Percentiles rank a stretch among this genome's conserved stretches.
Evolutionary conservation across 2,329 filamentous ascomycete species (phyloP).

Genomic region (Fusarium begoniae): DNA sequence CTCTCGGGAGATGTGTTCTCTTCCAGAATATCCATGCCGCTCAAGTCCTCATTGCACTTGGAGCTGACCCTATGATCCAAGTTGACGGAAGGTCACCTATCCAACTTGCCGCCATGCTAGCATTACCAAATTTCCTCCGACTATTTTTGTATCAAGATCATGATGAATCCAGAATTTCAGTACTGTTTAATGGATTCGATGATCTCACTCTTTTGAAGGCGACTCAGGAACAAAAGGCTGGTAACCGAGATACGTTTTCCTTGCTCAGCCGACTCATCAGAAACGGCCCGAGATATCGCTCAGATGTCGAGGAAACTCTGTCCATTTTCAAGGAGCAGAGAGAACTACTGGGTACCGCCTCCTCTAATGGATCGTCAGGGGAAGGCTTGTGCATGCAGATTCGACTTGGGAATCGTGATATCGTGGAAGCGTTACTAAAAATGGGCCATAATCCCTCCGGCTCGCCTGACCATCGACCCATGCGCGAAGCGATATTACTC

Average conservation of each 20-base stretch:
- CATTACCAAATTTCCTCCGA: background rate
- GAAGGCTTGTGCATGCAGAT: background rate
- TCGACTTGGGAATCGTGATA: background rate
- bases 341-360: fast-evolving
- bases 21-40: background rate
- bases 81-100: background rate
- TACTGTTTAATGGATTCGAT: background rate
- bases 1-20: background rate
- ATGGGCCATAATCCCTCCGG: background rate
- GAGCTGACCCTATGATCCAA: background rate
- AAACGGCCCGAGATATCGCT: background rate
- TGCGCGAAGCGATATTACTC: background rate
- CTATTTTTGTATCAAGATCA: background rate
- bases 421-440: background rate
- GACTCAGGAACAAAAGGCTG: background rate
- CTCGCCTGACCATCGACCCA: background rate
- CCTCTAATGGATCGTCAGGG: fast-evolving
- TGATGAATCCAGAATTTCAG: fast-evolving
- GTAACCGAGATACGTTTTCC: background rate
- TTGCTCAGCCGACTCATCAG: background rate
- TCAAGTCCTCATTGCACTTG: background rate
- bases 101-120: background rate
- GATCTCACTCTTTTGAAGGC: background rate
- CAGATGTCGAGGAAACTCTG: background rate
- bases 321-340: background rate